Conservation (phyloP, 495 filamentous ascomycete genomes). For the Articulospora tetracladia region DNA sequence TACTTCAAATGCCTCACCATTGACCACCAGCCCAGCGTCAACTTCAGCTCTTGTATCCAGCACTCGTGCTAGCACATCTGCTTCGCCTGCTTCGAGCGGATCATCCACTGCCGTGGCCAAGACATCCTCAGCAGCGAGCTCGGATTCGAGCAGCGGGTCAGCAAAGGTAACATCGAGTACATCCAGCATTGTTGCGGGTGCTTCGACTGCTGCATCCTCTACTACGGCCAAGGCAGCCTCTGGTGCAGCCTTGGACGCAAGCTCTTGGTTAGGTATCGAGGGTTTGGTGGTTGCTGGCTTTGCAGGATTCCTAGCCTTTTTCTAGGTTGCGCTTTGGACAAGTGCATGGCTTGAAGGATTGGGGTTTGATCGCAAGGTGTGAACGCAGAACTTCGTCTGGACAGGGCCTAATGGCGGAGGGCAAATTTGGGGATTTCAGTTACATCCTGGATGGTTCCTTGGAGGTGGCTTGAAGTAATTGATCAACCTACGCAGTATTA, state of each 20-base stretch:
- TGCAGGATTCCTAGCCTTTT: constrained; percentile 4
- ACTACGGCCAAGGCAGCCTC: neutral
- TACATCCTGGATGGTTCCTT: no score
- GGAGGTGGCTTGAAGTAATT: no score
- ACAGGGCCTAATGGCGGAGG: no score
- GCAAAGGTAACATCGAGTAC: neutral
- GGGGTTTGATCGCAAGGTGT: no score
- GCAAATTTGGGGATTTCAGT: no score
- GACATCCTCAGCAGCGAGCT: constrained; percentile 4
- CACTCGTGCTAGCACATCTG: neutral
- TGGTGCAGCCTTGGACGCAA: neutral
- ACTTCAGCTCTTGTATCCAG: constrained; percentile 14
- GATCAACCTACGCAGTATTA: no score
- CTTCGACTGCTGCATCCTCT: neutral
- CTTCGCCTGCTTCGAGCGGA: constrained; percentile 8
- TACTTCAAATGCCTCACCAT: neutral
- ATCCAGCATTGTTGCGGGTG: constrained; percentile 1
- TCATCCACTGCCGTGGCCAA: neutral
- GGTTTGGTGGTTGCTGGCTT: neutral
- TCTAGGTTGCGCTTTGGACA: constrained; percentile 6
- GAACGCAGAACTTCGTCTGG: no score
- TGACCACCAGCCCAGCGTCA: constrained; percentile 6
- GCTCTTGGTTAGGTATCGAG: constrained; percentile 1
- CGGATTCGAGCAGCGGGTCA: neutral
- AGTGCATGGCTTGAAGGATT: no score